Base-by-base conservation (phyloP, 2,329 filamentous ascomycete species). In the Fusarium sp. region DNA sequence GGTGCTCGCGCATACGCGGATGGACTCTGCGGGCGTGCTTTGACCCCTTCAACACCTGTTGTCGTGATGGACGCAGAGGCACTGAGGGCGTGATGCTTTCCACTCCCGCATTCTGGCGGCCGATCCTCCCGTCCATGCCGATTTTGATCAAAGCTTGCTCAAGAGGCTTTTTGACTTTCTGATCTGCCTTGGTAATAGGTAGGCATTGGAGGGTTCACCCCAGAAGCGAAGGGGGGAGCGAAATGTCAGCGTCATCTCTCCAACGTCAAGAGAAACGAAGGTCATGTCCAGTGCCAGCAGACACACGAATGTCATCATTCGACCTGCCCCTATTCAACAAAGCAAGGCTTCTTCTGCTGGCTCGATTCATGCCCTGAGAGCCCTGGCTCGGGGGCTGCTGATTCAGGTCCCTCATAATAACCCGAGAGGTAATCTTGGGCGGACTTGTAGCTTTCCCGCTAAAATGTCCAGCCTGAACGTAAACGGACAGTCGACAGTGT, bases 391-490 rank as follows among this genome's bases (percentile, higher is more conserved):
- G 71, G 67, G 68, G 71, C 68, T 74, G 62, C 62, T 74, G 71
- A 74, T 74, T 74, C 71, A 74, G 71, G 68, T 56, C 37, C 40
- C 68, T 74, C 69, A 66, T 70, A 62, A 75, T 65, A 74, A 74
- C 72, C 63, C 56, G 65, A 65, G 57, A 75, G 71, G 65, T 62
- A 75, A 75, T 75, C 69, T 50, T 50, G 72, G 70, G 25, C 35
- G 58, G 38, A 57, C 66, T 71, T 30, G 67, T 75, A 75, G 72
- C 67, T 70, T 73, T 71, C 61, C 66, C 73, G 40, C 72, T 75
- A 75, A 73, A 52, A 70, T 75, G 63, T 47, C 43, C 64, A 70
- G 70, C 69, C 57, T 73, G 70, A 38, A 72, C 70, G 50, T 64
- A 70, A 70, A 72, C 63, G 69, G 69, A 66, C 56, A 17, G 59